Base-by-base conservation (phyloP, 331 rosid species). In the Rosa hybrid region DNA sequence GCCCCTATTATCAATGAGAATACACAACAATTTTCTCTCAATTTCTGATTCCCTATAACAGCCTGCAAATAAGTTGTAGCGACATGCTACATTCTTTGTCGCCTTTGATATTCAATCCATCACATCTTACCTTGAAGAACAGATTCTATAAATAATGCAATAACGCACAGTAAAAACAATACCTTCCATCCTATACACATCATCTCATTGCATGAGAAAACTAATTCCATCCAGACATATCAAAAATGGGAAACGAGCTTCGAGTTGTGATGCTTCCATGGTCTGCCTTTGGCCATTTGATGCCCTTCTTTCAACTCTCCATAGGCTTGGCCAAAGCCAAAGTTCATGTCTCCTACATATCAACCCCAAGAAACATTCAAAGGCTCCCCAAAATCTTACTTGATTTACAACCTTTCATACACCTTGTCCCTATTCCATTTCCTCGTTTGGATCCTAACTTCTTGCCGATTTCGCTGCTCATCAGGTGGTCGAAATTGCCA, bases 271-370 rank as follows among this genome's bases (percentile, higher is more conserved):
- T 80, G 84, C 69, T 89, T n/a, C 91, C 92, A 75, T 85, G 84
- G 85, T 81, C 76, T 20, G 92, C 88, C 62, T 89, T 89, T 48
- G 92, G 88, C 38, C 92, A 89, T 73, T 20, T 81, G 5, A 77
- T 77, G 0, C 89, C 90, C 3, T 85, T 76, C 54, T 87, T 71
- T 44, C 71, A 85, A 56, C 87, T 89, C 45, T 80, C 86, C 68
- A 68, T 82, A 51, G 81, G 91, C 75, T 78, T 90, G n/a, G 89
- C 91, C 76, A 86, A 77, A 81, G 48, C 81, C 10, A 84, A 83
- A 51, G 83, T 86, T 50, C 83, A 60, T 70, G 88, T 87, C 18
- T 84, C 83, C 48, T 83, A 70, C 68, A 77, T 87, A n/a, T 80
- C 93, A 5, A 89, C 93, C 21, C 91, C 93, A 3, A 82, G 21